Base-by-base conservation (phyloP, 805 yeast genomes). In the Zygosaccharomyces bailii region DNA sequence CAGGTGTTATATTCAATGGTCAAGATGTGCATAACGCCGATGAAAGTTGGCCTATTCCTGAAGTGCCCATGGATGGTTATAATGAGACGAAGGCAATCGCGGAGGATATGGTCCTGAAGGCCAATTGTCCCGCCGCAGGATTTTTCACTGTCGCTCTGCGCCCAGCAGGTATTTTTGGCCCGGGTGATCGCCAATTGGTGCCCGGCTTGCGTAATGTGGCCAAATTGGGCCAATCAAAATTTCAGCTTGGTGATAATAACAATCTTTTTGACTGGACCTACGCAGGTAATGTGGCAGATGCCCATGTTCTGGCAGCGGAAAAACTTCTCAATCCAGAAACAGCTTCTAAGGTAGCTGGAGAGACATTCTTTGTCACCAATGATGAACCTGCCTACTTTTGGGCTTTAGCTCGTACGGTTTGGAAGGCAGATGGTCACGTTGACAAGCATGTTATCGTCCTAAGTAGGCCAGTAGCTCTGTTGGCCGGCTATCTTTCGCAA, bases 131-230 rank as follows among this genome's bases (percentile, higher is more conserved):
- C n/a, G 63, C 68, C 1, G 69, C 72, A 10, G 72, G 71, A 1
- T 76, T 90, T 52, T 68, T 75, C 39, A 93, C 99, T 0, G 84
- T 86, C 29, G 93, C 96, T 1, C 67, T 93, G 39, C 78, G 99
- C 51, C 99, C 99, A 1, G 96, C 99, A 1, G 99, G 99, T 31
- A 89, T 93, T 38, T 93, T 93, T 70, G 99, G 99, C 4, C 99
- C 98, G 4, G 98, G 99, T 34, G 99, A 93, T 65, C 79, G 99
- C 49, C 99, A 93, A 65, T 70, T 93, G 59, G 93, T 93, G 36
- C 99, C 99, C 9, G 96, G 95, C 2, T 72, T 93, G 47, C 79
- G 96, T 60, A 75, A 75, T 11, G 96, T 87, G 34, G 89, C 96
- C 2, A 75, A 76, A 46, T 69, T 78, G 43, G 96, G 96, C 6